phyloP scores from a whole-genome alignment of 495 filamentous ascomycete species.

The Clavariopsis aquatica region DNA sequence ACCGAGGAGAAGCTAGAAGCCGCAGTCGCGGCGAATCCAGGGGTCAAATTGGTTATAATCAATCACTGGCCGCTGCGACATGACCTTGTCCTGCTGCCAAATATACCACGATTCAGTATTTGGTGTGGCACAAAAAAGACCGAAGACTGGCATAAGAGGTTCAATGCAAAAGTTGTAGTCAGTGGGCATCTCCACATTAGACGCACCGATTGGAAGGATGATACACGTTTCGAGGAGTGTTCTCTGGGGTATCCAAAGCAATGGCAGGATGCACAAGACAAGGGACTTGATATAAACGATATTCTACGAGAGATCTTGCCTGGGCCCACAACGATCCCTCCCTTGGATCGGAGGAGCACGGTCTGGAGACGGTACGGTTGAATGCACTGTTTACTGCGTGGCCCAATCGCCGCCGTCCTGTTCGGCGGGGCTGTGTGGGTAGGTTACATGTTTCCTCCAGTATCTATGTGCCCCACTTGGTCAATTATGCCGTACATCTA shows the following conservation, averaged over 20 bases:
- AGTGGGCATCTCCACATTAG: conserved; percentile 47
- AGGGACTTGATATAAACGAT: conserved; percentile 44
- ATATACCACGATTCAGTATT: conserved; percentile 43
- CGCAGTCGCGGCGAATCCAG: conserved; percentile 34
- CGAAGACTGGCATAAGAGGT: conserved; percentile 45
- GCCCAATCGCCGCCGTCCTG: too few species aligned
- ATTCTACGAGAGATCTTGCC: conserved; percentile 46
- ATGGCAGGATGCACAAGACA: conserved; percentile 45
- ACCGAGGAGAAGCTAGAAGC: conserved; percentile 41
- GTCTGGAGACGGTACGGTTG: conserved; percentile 32
- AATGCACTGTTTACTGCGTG: too few species aligned
- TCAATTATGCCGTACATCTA: background rate
- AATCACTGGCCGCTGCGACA: conserved; percentile 48
- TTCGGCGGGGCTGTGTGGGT: background rate
- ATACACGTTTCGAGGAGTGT: conserved; percentile 46
- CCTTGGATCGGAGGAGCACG: conserved; percentile 23
- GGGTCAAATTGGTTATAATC: conserved; percentile 42
- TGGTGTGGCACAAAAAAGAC: conserved; percentile 49
- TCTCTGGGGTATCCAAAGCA: conserved; percentile 46
- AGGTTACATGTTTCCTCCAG: background rate
- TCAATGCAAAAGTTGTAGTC: conserved; percentile 46
- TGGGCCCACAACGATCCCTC: conserved; percentile 28
- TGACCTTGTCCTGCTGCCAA: conserved; percentile 44
- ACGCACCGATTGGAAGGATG: conserved; percentile 46
- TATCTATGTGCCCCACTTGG: background rate